Base-by-base conservation (phyloP, 176 grass and related monocot genomes). In the Carex pumila region DNA sequence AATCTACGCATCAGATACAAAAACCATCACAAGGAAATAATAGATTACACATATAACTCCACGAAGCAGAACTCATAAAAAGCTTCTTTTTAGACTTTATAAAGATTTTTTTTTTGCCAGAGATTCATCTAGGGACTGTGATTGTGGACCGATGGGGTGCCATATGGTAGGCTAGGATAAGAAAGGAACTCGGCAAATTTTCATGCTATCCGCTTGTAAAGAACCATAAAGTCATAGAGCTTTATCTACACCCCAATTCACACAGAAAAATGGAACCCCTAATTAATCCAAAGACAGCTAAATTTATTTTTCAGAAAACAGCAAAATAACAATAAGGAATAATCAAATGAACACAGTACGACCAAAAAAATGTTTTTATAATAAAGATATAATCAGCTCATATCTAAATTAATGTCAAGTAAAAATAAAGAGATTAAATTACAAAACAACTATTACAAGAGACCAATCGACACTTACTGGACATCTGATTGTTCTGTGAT, bases 361-460 rank as follows among this genome's bases (percentile, higher is more conserved):
- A 18, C 49, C 31, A 59, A 34, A 79, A 79, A 54, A 58, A 59
- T 17, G 29, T 58, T 54, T n/a, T 34, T 59, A 36, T 21, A 8
- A 59, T 37, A 56, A 14, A 79, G 37, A 81, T 21, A 58, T 79
- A 37, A 61, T 19, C n/a, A 81, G 37, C 83, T 91, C 74, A 29
- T 63, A 81, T 76, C 12, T 63, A 10, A 55, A 76, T 11, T 12
- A 66, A 78, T 77, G 37, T 67, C 8, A 25, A 6, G 43, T 2
- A 49, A 73, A 6, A 6, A 73, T 49, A 62, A 87, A 73, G 25
- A 81, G 70, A 53, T 36, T 49, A 78, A 19, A 79, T n/a, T 59
- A 50, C 4, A 50, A 71, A 70, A 17, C 61, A 36, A 82, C 13
- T 73, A 29, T 12, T 52, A 29, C 41, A 14, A 64, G 21, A 59